Conservation (phyloP, 495 filamentous ascomycete species). For the Penicillium arizonense region DNA sequence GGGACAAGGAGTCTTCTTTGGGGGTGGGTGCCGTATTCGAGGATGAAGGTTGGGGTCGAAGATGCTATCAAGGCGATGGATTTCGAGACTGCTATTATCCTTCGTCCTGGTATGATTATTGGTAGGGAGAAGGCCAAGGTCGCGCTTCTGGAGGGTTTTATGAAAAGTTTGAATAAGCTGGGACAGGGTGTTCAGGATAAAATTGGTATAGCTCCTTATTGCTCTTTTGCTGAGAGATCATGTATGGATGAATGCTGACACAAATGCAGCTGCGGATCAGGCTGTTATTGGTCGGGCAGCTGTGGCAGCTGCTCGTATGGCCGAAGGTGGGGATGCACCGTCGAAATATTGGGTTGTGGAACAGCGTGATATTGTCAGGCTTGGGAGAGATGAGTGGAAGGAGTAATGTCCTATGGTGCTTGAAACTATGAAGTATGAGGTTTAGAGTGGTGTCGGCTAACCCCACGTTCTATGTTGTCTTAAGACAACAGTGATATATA, state of each 20-base stretch:
- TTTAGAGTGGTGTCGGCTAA: too few species aligned
- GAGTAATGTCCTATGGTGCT: slow-evolving; percentile 8
- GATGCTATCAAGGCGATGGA: slow-evolving; percentile 36
- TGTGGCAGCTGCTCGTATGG: slow-evolving; percentile 32
- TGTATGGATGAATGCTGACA: slow-evolving; percentile 5
- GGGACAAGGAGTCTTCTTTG: slow-evolving; percentile 29
- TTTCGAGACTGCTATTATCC: slow-evolving; percentile 37
- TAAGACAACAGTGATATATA: too few species aligned
- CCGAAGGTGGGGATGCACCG: slow-evolving; percentile 34
- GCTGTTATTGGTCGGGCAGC: slow-evolving; percentile 36
- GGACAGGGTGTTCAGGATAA: slow-evolving; percentile 30
- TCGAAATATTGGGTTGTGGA: slow-evolving; percentile 36
- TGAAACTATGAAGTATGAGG: too few species aligned
- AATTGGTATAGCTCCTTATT: slow-evolving; percentile 24
- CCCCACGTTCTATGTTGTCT: too few species aligned
- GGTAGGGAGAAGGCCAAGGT: slow-evolving; percentile 31
- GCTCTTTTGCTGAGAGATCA: too few species aligned
- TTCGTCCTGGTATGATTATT: slow-evolving; percentile 40
- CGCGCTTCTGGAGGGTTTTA: slow-evolving; percentile 24
- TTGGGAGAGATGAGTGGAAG: slow-evolving; percentile 36
- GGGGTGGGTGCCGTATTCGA: slow-evolving; percentile 30
- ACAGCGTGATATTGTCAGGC: slow-evolving; percentile 32
- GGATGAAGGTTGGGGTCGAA: slow-evolving; percentile 42
- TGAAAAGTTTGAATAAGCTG: slow-evolving; percentile 26
- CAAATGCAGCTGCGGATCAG: slow-evolving; percentile 30